A percentile compares a stretch with the other conserved stretches of the same genome.
Conservation (phyloP, 78 protist genomes). For the Ministeria vibrans region DNA sequence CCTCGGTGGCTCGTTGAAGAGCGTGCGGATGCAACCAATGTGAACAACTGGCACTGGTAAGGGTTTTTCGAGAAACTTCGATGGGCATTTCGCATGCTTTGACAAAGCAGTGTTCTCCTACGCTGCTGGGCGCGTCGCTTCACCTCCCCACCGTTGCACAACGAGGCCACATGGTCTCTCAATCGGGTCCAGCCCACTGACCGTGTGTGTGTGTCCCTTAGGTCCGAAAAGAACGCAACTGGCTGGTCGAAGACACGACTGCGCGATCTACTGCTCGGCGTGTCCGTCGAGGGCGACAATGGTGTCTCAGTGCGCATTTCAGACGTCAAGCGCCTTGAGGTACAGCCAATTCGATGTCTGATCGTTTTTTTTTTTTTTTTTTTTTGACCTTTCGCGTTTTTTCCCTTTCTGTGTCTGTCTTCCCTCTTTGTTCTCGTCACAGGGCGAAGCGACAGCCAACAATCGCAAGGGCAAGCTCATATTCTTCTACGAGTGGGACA, state of each 20-base stretch:
- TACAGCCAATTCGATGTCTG: background rate
- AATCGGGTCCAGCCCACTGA: background rate
- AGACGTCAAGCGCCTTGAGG: background rate
- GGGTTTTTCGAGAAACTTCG: background rate
- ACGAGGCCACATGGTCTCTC: background rate
- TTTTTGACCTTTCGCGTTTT: background rate
- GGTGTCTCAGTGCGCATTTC: background rate
- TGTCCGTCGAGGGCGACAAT: background rate
- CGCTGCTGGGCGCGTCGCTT: background rate
- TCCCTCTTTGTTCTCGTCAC: background rate
- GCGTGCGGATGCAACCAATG: constrained; percentile 12
- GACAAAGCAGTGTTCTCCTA: background rate
- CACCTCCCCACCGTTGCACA: background rate
- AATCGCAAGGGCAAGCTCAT: constrained; percentile 34
- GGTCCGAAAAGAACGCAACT: background rate
- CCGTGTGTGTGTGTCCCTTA: background rate
- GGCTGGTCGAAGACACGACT: background rate
- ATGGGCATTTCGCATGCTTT: background rate
- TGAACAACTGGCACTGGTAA: constrained; percentile 39
- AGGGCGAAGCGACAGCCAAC: constrained; percentile 27
- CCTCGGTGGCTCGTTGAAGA: constrained; percentile 44
- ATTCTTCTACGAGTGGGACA: constrained; percentile 28
- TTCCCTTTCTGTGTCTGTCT: background rate
- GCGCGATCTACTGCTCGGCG: background rate
- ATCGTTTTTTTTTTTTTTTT: background rate